These are phyloP conservation scores for Bryoglossum gracile DNA, from an alignment of 495 filamentous ascomycete species.

Conservation along the genomic window DNA sequence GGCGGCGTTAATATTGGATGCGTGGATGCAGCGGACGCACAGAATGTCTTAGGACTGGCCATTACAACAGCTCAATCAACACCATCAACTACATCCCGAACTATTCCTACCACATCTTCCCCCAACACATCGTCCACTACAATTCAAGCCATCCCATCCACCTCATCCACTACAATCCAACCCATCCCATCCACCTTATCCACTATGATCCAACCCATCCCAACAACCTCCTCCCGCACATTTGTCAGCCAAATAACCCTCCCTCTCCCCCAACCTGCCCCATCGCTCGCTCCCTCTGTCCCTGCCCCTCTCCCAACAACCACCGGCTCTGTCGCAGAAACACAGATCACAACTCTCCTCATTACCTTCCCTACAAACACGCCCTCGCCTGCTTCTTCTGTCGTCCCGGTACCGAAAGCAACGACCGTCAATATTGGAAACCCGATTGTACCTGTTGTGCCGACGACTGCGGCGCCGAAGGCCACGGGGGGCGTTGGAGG, in stretches of 20 bases:
- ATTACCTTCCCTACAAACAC: neutral
- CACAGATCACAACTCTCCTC: neutral
- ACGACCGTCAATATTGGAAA: neutral
- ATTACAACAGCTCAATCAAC: neutral
- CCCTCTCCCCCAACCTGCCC: neutral
- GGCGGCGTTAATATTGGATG: constrained; percentile 22
- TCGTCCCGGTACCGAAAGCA: neutral
- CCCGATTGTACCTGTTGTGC: neutral
- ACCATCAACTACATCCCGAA: neutral
- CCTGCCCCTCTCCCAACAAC: neutral
- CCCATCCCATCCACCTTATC: neutral
- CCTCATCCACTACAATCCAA: neutral
- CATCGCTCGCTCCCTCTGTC: neutral
- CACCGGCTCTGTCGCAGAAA: neutral
- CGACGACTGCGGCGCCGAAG: neutral
- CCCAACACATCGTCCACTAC: neutral
- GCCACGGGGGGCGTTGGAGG: too few species aligned
- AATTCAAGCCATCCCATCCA: neutral
- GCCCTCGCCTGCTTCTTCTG: neutral
- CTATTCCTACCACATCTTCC: neutral
- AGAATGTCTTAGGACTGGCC: constrained; percentile 3
- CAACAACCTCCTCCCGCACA: neutral
- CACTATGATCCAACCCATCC: too few species aligned
- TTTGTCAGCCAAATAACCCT: constrained; percentile 1
- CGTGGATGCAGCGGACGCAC: constrained; percentile 10